Base-by-base conservation (phyloP, 2,329 filamentous ascomycete genomes). In the Calycina herbarum region DNA sequence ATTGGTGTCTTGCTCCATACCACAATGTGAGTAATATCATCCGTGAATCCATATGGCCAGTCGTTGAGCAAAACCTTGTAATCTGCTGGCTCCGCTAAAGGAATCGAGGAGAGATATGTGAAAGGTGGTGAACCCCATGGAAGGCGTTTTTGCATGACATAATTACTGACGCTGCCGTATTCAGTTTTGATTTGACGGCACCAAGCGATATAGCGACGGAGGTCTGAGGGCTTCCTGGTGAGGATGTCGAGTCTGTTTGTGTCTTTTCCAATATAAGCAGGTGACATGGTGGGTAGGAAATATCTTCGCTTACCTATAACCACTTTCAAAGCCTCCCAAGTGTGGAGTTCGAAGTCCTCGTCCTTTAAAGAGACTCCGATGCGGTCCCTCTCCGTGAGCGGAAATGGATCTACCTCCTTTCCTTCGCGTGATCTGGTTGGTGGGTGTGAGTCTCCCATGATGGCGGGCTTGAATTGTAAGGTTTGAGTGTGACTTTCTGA, bases 1-100 rank as follows among this genome's bases (percentile, higher is more conserved):
- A 97, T 89, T 15, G 83, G 80, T 51, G 94, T 95, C 75, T 96
- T 94, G 61, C 90, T 91, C 94, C 94, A 98, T 54, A 96, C 89
- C 35, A 97, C 92, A 24, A 97, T 85, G 76, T 98, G 94, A n/a
- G 89, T 82, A 71, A 89, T 86, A 63, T 83, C 83, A 0, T 82
- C 75, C 0, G 81, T 82, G 59, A 97, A 79, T 3, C 92, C 93
- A 73, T 97, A 97, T 0, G 94, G 94, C 94, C 93, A 98, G 82
- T 97, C 94, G 74, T 98, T 97, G 75, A 88, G 82, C 57, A 97
- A 80, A 61, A 96, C 89, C 67, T 87, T 87, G 76, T 84, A 89
- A 77, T 89, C 86, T 40, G 82, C 82, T 3, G 81, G 74, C 56
- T 85, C 78, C 29, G 80, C 76, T 68, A 89, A 87, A 10, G 86